Base-by-base conservation (phyloP, 139 green algal species). In the Chlorella ohadii region DNA sequence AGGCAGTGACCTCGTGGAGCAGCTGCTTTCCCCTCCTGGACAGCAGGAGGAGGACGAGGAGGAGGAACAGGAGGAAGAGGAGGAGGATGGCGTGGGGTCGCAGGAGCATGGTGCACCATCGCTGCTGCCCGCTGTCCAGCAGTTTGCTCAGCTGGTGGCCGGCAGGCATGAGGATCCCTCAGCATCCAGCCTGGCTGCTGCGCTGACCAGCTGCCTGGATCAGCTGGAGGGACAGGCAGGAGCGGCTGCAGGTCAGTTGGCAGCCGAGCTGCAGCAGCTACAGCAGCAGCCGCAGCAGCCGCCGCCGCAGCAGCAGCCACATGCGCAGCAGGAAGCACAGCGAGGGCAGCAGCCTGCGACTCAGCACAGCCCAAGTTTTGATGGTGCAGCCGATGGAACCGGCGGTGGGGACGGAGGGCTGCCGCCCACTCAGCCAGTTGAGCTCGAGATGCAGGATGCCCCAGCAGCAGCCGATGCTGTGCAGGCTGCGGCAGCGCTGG, bases 361-460 rank as follows among this genome's bases (percentile, higher is more conserved):
- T 6, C 27, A 31, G 22, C 36, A 15, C 36, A 51, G 17, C 20
- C 20, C 4, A 11, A 55, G 38, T 9, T 16, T 25, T 56, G 12
- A 17, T 27, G n/a, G 20, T 33, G 57, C 22, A n/a, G n/a, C n/a
- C 19, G 15, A 20, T 59, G 34, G 22, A 16, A 28, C 12, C 72
- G 25, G 17, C 72, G 17, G n/a, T 12, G 6, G n/a, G 17, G 22
- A n/a, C 47, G 27, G 22, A n/a, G n/a, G n/a, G n/a, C 63, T 83
- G 63, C 78, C 63, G 20, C 17, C 78, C 44, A 83, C 78, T 1
- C 78, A 83, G 63, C 61, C n/a, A 20, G 63, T 47, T 2, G 39
- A 7, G 25, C 5, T 78, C 25, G 41, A 61, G 13, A 28, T 63
- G 71, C 39, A 22, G 16, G 56, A 57, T 79, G 55, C 22, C 17